These are phyloP conservation scores for Forsythia viridissima DNA, from an alignment of 257 asterid species.

Conservation along the genomic window DNA sequence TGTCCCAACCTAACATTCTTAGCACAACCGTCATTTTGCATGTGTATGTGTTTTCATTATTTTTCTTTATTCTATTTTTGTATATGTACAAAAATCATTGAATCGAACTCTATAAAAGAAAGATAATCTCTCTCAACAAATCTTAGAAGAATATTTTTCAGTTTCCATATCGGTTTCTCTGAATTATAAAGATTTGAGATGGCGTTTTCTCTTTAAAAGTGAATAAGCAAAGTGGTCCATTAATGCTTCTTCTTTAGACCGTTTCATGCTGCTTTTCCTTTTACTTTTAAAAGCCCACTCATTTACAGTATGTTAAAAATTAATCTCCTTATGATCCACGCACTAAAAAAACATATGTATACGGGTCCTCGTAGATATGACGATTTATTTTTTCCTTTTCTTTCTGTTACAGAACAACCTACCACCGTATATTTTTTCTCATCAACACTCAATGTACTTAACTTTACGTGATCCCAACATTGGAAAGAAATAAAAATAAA, in stretches of 20 bases:
- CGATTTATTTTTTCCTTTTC: neutral
- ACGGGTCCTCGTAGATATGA: neutral
- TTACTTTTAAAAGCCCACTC: constrained; percentile 4
- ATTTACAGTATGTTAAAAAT: neutral
- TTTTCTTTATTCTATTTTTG: too few relatives aligned
- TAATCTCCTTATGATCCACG: neutral
- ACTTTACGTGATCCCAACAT: neutral
- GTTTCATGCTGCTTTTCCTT: constrained; percentile 8
- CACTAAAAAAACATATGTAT: neutral
- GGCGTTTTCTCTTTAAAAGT: constrained; percentile 10
- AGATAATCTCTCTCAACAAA: too few relatives aligned
- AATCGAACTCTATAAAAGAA: too few relatives aligned
- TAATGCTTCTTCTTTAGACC: constrained; percentile 13
- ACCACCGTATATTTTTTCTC: neutral
- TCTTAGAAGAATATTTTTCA: neutral
- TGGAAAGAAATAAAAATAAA: neutral
- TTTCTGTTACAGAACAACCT: too few relatives aligned
- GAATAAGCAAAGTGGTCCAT: constrained; percentile 25
- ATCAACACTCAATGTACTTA: too few relatives aligned
- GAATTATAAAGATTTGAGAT: neutral
- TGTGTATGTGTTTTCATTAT: too few relatives aligned
- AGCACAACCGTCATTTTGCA: too few relatives aligned
- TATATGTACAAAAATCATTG: too few relatives aligned
- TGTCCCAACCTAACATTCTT: too few relatives aligned
- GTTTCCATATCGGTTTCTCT: neutral